Percentiles rank a stretch among this genome's conserved stretches.
Conservation (phyloP, 2,329 filamentous ascomycete genomes). For the Aspergillus candidus region DNA sequence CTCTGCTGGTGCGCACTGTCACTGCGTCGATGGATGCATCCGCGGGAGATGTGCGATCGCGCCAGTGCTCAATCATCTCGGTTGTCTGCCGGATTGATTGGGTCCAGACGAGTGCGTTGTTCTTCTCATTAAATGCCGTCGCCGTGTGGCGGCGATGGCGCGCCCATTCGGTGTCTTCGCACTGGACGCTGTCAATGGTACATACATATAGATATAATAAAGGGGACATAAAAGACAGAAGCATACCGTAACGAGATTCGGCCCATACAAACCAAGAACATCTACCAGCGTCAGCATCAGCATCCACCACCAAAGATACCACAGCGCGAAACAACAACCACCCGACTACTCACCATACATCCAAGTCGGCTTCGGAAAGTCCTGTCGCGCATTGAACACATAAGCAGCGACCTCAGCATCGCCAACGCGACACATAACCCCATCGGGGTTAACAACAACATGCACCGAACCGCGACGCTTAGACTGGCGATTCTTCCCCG, state of each 20-base stretch:
- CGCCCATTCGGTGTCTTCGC: conserved; percentile 35
- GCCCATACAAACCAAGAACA: conserved; percentile 26
- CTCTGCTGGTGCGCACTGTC: conserved; percentile 16
- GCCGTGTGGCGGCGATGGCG: conserved; percentile 40
- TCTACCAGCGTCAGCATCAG: conserved; percentile 8
- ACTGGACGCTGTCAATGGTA: conserved; percentile 7
- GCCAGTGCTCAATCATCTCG: conserved; percentile 27
- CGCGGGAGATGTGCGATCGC: neutral
- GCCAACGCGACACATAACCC: conserved; percentile 9
- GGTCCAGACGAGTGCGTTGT: conserved; percentile 36
- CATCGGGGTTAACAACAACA: conserved; percentile 8
- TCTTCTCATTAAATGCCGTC: conserved; percentile 41
- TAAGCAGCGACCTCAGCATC: conserved; percentile 15
- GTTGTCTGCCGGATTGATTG: conserved; percentile 28
- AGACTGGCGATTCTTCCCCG: conserved; percentile 8
- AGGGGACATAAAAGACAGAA: neutral
- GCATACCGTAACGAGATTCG: conserved; percentile 27
- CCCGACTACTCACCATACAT: conserved; percentile 9
- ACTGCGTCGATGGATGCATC: neutral
- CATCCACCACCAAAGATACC: neutral
- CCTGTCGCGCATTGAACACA: conserved; percentile 9
- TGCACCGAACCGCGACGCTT: conserved; percentile 12
- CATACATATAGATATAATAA: neutral
- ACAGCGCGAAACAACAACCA: too few species aligned
- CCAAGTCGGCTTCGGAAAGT: conserved; percentile 13